A percentile compares a stretch with the other conserved stretches of the same genome.
Evolutionary conservation across 202 grass and related monocot genomes (phyloP).

Genomic region (Elaeis oleifera): DNA sequence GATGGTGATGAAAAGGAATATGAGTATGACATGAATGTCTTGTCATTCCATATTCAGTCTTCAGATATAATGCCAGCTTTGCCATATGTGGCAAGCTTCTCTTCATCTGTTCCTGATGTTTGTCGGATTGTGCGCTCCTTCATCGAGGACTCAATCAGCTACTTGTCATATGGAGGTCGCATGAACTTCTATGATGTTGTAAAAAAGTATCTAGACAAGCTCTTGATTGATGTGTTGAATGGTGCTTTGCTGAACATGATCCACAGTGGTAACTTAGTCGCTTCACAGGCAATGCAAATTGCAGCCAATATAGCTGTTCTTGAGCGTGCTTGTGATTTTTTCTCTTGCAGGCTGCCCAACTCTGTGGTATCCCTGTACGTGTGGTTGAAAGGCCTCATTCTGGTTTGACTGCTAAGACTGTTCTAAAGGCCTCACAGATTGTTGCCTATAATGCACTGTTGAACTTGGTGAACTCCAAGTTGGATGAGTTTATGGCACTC

Average conservation of each 20-base stretch:
- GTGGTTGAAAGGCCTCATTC: slow-evolving; percentile 53
- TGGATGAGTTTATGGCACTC: slow-evolving; percentile 68
- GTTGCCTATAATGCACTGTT: slow-evolving; percentile 67
- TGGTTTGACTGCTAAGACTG: slow-evolving; percentile 61
- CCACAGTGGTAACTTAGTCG: slow-evolving; percentile 37
- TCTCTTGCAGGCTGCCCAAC: slow-evolving; percentile 50
- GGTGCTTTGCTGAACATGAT: slow-evolving; percentile 55
- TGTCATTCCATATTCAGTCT: slow-evolving; percentile 50
- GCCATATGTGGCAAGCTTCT: slow-evolving; percentile 54
- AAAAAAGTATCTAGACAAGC: slow-evolving; percentile 66
- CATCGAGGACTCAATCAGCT: slow-evolving; percentile 61
- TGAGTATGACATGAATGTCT: slow-evolving; percentile 55
- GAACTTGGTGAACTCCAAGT: slow-evolving; percentile 63
- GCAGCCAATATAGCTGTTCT: slow-evolving; percentile 58
- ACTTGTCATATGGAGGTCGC: slow-evolving; percentile 44
- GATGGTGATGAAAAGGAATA: slow-evolving; percentile 66
- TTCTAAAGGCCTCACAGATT: slow-evolving; percentile 79
- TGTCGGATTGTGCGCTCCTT: slow-evolving; percentile 58
- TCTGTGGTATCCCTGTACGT: slow-evolving; percentile 44
- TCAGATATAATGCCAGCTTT: slow-evolving; percentile 42
- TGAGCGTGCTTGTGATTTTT: slow-evolving; percentile 69
- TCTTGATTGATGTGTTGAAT: slow-evolving; percentile 73
- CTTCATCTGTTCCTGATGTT: slow-evolving; percentile 49
- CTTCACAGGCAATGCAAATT: slow-evolving; percentile 57
- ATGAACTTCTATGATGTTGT: slow-evolving; percentile 53